Conservation (phyloP, 1,139 yeast genomes). For the Suhomyces panamericanus region DNA sequence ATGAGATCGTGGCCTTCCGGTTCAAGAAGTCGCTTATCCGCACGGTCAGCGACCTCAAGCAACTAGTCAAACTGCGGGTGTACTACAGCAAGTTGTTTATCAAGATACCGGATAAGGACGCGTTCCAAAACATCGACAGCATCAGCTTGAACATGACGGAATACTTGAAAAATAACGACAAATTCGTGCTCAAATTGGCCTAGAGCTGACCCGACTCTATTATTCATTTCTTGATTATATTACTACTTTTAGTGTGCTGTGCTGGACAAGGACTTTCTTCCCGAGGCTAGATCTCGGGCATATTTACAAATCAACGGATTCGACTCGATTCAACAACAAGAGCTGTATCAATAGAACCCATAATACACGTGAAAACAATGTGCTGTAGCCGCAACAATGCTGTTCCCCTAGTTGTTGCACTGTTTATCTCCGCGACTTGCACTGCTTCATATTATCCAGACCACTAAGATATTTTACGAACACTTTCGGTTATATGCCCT, state of each 20-base stretch:
- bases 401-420: neutral
- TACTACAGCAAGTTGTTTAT: conserved; percentile 31
- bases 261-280: neutral
- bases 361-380: neutral
- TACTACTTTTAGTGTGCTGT: conserved; percentile 2
- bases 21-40: conserved; percentile 28
- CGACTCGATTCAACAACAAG: neutral
- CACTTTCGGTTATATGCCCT: neutral
- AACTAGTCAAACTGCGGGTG: conserved; percentile 27
- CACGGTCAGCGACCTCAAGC: conserved; percentile 31
- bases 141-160: conserved; percentile 25
- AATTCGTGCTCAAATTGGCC: conserved; percentile 20
- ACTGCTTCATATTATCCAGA: neutral
- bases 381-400: neutral
- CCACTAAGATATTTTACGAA: neutral
- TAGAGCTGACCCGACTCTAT: neutral
- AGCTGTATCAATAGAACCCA: conserved; percentile 1
- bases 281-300: neutral
- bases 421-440: neutral
- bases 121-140: conserved; percentile 30
- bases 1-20: conserved; percentile 32
- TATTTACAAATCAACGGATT: neutral
- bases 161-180: conserved; percentile 23
- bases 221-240: conserved; percentile 3
- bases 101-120: conserved; percentile 26